phyloP scores from a whole-genome alignment of 352 stramenopile genomes.

The Phytophthora litchii region DNA sequence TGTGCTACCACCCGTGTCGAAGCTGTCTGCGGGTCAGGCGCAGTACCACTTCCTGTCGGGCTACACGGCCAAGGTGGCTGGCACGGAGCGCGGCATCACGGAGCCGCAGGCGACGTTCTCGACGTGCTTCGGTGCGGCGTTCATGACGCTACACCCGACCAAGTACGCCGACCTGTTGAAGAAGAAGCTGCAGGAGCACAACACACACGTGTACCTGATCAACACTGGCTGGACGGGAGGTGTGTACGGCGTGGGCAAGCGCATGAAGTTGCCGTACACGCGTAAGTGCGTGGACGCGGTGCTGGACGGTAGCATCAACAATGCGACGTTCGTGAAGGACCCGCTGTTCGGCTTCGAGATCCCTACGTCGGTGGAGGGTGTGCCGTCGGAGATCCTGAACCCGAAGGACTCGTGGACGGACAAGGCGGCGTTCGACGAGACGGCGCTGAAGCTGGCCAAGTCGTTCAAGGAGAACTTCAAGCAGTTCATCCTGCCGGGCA shows the following conservation, averaged over 20 bases:
- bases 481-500: constrained; percentile 82
- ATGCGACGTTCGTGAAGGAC: constrained; percentile 70
- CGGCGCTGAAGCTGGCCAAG: constrained; percentile 73
- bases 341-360: constrained; percentile 79
- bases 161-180: constrained; percentile 97
- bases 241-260: constrained; percentile 93
- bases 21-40: constrained; percentile 92
- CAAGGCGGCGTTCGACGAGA: constrained; percentile 81
- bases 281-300: constrained; percentile 81
- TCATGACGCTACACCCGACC: constrained; percentile 97
- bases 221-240: constrained; percentile 98
- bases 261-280: constrained; percentile 95
- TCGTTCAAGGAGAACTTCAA: constrained; percentile 88
- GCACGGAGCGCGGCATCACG: constrained; percentile 96
- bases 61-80: constrained; percentile 99
- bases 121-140: constrained; percentile 97
- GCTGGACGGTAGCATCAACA: constrained; percentile 71
- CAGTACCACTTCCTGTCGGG: constrained; percentile 99
- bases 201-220: constrained; percentile 95
- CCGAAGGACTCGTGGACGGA: constrained; percentile 77
- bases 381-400: constrained; percentile 80
- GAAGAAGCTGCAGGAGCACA: constrained; percentile 96
- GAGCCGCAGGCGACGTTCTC: constrained; percentile 97
- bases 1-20: constrained; percentile 97
- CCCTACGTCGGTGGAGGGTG: constrained; percentile 60